Conservation (phyloP, 2,329 filamentous ascomycete species). For the Laburnicola sp. region DNA sequence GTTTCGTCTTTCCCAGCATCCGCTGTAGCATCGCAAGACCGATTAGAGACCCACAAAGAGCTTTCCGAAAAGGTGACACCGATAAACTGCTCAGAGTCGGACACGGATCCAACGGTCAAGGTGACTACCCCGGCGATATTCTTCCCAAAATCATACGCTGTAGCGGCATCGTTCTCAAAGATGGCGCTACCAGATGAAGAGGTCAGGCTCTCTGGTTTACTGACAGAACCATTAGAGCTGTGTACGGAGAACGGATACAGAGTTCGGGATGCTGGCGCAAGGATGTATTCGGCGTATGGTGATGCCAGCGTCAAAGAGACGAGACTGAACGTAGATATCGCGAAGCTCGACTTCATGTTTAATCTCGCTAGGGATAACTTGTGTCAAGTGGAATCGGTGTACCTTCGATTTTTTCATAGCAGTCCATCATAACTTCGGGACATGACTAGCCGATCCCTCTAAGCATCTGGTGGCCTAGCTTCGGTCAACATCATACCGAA, state of each 20-base stretch:
- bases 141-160: slow-evolving; percentile 48
- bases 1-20: slow-evolving; percentile 53
- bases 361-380: background rate
- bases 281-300: slow-evolving; percentile 13
- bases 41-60: slow-evolving; percentile 54
- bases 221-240: slow-evolving; percentile 46
- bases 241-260: slow-evolving; percentile 37
- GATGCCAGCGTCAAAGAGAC: background rate
- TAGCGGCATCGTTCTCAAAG: slow-evolving; percentile 44
- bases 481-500: slow-evolving; percentile 7
- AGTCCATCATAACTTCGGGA: background rate
- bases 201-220: slow-evolving; percentile 38
- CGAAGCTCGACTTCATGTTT: slow-evolving; percentile 5
- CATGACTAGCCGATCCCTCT: no score
- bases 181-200: slow-evolving; percentile 33
- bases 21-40: slow-evolving; percentile 52
- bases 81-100: slow-evolving; percentile 44
- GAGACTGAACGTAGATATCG: background rate
- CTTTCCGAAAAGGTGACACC: slow-evolving; percentile 50
- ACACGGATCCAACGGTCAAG: slow-evolving; percentile 40
- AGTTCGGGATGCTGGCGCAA: slow-evolving; percentile 11
- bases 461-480: background rate
- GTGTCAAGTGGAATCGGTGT: background rate
- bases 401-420: background rate
- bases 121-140: slow-evolving; percentile 50